Evolutionary conservation across 129 eudicot genomes (phyloP).

Genomic region (Centrapalus pauciflorus): DNA sequence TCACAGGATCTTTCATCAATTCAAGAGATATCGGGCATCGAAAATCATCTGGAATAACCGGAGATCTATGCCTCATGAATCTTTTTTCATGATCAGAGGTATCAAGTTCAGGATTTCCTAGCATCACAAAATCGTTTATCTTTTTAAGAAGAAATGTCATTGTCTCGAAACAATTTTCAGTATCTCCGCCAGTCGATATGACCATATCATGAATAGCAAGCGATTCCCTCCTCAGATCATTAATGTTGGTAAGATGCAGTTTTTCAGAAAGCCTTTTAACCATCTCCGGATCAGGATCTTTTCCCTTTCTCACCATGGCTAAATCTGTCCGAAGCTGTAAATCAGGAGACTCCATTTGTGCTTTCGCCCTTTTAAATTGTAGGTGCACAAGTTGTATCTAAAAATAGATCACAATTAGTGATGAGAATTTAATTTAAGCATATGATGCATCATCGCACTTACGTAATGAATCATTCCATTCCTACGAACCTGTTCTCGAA

Average conservation of each 20-base stretch:
- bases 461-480: not conserved
- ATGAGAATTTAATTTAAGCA: not conserved
- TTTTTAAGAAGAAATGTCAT: conserved; percentile 63
- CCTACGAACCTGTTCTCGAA: conserved; percentile 67
- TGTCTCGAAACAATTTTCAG: conserved; percentile 63
- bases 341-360: conserved; percentile 69
- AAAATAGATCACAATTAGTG: not conserved
- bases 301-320: conserved; percentile 50
- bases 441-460: no score
- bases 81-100: conserved; percentile 49
- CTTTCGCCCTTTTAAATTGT: conserved; percentile 84
- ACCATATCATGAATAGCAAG: conserved; percentile 74
- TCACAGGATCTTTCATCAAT: conserved; percentile 98
- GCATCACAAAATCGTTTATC: conserved; percentile 61
- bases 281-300: conserved; percentile 47
- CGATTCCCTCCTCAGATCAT: conserved; percentile 73
- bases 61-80: conserved; percentile 81
- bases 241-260: conserved; percentile 57
- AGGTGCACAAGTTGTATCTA: conserved; percentile 82
- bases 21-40: conserved; percentile 97
- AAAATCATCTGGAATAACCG: conserved; percentile 94
- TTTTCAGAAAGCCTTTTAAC: conserved; percentile 72
- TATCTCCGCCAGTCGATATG: conserved; percentile 46
- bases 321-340: conserved; percentile 59
- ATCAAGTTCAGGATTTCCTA: conserved; percentile 44